Percentiles rank a stretch among this genome's conserved stretches.
These are phyloP conservation scores for Dillenia suffruticosa DNA, from an alignment of 164 flowering plant species.

Conservation along the genomic window DNA sequence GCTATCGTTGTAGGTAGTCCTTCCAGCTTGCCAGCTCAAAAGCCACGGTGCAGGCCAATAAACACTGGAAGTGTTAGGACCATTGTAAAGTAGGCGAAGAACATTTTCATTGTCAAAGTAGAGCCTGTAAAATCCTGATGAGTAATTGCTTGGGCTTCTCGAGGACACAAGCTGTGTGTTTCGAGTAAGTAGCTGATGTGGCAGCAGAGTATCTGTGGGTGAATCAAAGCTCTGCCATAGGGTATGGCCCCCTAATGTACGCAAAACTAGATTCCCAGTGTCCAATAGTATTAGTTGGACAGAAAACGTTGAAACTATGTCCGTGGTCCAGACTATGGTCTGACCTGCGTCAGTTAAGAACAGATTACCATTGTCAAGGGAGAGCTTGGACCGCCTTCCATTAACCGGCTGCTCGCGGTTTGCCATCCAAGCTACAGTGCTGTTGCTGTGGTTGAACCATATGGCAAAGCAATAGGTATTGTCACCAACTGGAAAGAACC, in stretches of 20 bases:
- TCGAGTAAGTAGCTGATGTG: too few relatives aligned
- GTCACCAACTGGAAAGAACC: slow-evolving; percentile 25
- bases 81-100: slow-evolving; percentile 16
- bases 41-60: slow-evolving; percentile 14
- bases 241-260: too few relatives aligned
- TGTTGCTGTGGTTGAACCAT: slow-evolving; percentile 10
- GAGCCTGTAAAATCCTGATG: slow-evolving; percentile 29
- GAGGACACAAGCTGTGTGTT: too few relatives aligned
- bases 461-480: slow-evolving; percentile 28
- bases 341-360: slow-evolving; percentile 11
- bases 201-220: too few relatives aligned
- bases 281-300: too few relatives aligned
- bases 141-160: background rate
- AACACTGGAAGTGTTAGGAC: slow-evolving; percentile 9
- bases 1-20: slow-evolving; percentile 4
- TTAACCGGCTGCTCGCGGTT: slow-evolving; percentile 21
- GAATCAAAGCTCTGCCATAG: too few relatives aligned
- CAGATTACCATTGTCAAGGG: slow-evolving; percentile 5
- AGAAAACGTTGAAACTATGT: background rate
- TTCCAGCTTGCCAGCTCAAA: background rate
- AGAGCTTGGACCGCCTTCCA: slow-evolving; percentile 9
- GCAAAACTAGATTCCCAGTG: too few relatives aligned
- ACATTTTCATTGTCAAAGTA: slow-evolving; percentile 32
- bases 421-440: slow-evolving; percentile 18
- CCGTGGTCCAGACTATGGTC: slow-evolving; percentile 14